A percentile compares a stretch with the other conserved stretches of the same genome.
These are phyloP conservation scores for Naganishia sp. DNA, from an alignment of 1,284 basidiomycete genomes.

Conservation along the genomic window DNA sequence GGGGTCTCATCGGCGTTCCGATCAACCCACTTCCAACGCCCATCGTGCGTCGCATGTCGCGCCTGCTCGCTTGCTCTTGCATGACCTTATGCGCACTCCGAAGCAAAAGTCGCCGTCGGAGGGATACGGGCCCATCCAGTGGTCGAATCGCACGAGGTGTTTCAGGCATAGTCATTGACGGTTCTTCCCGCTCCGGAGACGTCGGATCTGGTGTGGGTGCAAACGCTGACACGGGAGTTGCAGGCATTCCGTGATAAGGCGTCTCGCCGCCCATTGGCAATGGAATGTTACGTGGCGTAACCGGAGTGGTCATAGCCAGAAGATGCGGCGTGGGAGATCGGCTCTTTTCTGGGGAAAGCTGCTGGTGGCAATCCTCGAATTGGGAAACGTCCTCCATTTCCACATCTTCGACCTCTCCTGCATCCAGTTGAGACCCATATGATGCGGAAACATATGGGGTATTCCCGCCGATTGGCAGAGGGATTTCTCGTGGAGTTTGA, in stretches of 20 bases:
- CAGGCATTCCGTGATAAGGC: constrained; percentile 8
- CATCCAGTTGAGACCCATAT: constrained; percentile 20
- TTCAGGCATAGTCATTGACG: constrained; percentile 36
- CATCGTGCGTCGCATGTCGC: constrained; percentile 37
- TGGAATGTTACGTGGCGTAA: constrained; percentile 20
- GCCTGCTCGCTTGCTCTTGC: constrained; percentile 36
- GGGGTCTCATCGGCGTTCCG: constrained; percentile 9
- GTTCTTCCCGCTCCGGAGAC: not conserved
- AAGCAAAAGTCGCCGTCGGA: constrained; percentile 47
- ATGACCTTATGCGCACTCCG: constrained; percentile 49
- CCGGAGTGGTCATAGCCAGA: constrained; percentile 2
- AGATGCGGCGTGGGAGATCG: constrained; percentile 17
- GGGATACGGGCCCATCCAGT: constrained; percentile 41
- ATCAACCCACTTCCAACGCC: constrained; percentile 44
- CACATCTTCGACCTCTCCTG: constrained; percentile 22
- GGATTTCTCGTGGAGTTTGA: constrained; percentile 39
- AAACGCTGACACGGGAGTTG: constrained; percentile 10
- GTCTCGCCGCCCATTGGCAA: constrained; percentile 12
- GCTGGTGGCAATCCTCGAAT: not conserved
- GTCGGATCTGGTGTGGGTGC: constrained; percentile 16
- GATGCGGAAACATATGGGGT: constrained; percentile 36
- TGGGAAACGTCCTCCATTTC: constrained; percentile 31
- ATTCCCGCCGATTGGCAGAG: constrained; percentile 36
- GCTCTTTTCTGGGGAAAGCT: constrained; percentile 1
- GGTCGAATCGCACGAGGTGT: constrained; percentile 42